phyloP scores from a whole-genome alignment of 495 filamentous ascomycete species.

The Penicillium turbatum region DNA sequence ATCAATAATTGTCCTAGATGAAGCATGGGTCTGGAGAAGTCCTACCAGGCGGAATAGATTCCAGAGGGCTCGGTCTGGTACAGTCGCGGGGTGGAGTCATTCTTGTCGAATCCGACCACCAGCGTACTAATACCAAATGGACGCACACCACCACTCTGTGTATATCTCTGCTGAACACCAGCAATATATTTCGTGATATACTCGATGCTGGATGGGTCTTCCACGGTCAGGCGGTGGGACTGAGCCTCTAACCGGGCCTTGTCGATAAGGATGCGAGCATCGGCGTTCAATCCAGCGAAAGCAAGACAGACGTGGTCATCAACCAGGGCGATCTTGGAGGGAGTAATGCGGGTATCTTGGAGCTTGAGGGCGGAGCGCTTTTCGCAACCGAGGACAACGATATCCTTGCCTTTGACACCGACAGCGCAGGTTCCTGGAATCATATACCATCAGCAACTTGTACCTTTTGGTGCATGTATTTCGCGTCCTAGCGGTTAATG shows the following conservation, averaged over 20 bases:
- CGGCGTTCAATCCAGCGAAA: conserved; percentile 94
- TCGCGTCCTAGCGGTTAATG: background rate
- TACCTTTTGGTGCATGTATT: background rate
- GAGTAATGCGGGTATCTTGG: conserved; percentile 98
- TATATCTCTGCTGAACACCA: conserved; percentile 96
- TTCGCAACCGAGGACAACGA: conserved; percentile 95
- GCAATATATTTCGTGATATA: conserved; percentile 99
- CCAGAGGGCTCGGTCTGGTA: conserved; percentile 98
- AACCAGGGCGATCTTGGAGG: conserved; percentile 92
- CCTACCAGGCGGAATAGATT: conserved; percentile 96
- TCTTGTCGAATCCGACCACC: conserved; percentile 94
- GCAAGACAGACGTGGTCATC: conserved; percentile 95
- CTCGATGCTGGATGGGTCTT: conserved; percentile 95
- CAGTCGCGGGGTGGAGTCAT: conserved; percentile 75
- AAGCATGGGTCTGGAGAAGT: background rate
- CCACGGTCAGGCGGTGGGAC: conserved; percentile 95
- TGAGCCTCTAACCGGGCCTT: conserved; percentile 96
- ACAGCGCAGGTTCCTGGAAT: conserved; percentile 88
- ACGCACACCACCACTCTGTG: conserved; percentile 93
- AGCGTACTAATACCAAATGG: conserved; percentile 97
- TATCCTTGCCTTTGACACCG: conserved; percentile 89
- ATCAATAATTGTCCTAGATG: conserved; percentile 10
- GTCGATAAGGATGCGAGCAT: conserved; percentile 95
- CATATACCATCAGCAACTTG: conserved; percentile 12
- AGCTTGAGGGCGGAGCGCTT: conserved; percentile 99